These are phyloP conservation scores for Diospyros lotus DNA, from an alignment of 148 eudicot genomes.

Conservation along the genomic window DNA sequence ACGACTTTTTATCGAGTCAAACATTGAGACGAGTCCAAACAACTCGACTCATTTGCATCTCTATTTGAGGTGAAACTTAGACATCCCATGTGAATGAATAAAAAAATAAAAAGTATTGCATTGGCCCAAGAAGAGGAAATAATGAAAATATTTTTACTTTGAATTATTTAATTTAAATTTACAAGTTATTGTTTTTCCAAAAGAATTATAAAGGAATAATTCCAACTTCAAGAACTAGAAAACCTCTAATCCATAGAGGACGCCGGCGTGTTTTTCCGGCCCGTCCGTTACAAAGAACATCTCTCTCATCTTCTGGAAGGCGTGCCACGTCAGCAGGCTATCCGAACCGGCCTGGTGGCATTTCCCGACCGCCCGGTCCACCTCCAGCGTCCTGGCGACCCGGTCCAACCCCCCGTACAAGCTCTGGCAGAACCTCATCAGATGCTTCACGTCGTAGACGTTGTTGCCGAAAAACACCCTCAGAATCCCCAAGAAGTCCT, in stretches of 20 bases:
- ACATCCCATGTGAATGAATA: no score
- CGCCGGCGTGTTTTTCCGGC: conserved; percentile 30
- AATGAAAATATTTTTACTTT: no score
- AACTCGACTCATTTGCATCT: no score
- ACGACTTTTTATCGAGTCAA: no score
- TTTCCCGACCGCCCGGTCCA: conserved; percentile 35
- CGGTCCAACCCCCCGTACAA: conserved; percentile 40
- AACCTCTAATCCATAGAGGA: conserved; percentile 33
- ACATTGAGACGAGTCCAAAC: no score
- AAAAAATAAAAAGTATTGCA: no score
- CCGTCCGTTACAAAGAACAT: conserved; percentile 18
- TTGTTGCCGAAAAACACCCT: conserved; percentile 23
- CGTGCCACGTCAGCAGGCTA: conserved; percentile 42
- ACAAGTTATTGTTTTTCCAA: no score
- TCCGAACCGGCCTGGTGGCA: conserved; percentile 45
- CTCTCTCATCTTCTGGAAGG: conserved; percentile 34
- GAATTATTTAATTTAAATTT: no score
- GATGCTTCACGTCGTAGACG: conserved; percentile 32
- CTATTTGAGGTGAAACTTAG: no score
- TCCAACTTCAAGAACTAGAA: neutral
- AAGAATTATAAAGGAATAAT: no score
- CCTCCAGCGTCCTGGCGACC: conserved; percentile 24
- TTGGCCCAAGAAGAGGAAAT: no score
- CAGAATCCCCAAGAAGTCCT: conserved; percentile 18
- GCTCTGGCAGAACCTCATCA: conserved; percentile 25